Evolutionary conservation across 164 flowering plant genomes (phyloP), one percentile per base, ranked within the genome.

Genomic region (Stephania yunnanensis): DNA sequence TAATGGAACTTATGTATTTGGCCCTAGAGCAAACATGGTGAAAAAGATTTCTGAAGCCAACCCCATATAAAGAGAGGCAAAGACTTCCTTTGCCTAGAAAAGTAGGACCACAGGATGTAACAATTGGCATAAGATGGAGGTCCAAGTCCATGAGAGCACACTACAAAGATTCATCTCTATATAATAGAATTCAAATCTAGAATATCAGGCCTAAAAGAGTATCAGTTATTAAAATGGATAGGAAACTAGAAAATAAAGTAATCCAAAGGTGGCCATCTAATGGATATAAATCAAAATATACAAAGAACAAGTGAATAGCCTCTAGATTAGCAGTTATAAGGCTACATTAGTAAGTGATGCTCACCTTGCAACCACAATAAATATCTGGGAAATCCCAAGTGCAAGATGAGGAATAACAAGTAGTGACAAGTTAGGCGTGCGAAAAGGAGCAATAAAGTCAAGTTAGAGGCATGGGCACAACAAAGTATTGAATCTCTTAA

Each of bases 321-420:
- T 5, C 15, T 15, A 13, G 65, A 17, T 58, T 58, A 55, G 50
- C 5, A 69, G 50, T 25, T 22, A 45, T 9, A 25, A 22, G 75
- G 19, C 15, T 42, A 25, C 13, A 50, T 15, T 52, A 31, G 52
- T 8, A 64, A 22, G 52, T 25, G 64, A 46, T 58, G 17, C 82
- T 42, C 87, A 96, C 99, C 99, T 96, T 73, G 99, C 98, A 83
- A 96, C 79, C 75, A 73, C 86, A 80, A 96, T 96, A 79, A 89
- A 94, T 78, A 94, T 25, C 99, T 96, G 87, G 20, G 46, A 68
- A 72, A 68, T 78, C 75, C 81, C 19, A 64, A 48, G 74, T 46
- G 71, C 45, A 68, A 31, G 70, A 58, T 17, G 76, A 94, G 97
- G 86, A 85, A 81, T 68, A 75, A 46, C 65, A 10, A 55, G 25